Evolutionary conservation across 31 red algal genomes (phyloP).

Genomic region (Odonthalia washingtoniensis): DNA sequence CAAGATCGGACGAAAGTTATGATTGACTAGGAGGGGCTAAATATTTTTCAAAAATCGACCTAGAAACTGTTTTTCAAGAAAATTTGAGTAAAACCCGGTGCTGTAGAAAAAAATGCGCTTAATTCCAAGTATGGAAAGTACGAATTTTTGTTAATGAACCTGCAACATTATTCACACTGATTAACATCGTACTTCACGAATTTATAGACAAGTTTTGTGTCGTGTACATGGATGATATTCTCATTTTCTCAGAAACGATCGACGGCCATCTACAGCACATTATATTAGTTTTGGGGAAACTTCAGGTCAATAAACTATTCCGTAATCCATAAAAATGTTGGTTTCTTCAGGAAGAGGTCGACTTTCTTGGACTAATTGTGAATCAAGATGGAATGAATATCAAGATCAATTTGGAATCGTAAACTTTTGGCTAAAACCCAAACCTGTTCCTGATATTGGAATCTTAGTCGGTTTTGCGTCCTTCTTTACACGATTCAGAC

Average conservation of each 20-base stretch:
- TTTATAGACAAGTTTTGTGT: background rate
- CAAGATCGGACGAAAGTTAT: conserved; percentile 3
- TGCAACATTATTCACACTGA: conserved; percentile 5
- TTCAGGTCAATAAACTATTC: no score
- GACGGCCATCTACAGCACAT: no score
- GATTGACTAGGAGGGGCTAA: background rate
- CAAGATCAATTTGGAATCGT: no score
- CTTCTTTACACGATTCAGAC: no score
- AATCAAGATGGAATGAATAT: no score
- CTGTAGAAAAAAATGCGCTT: conserved; percentile 1
- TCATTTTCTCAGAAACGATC: background rate
- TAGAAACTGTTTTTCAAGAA: conserved; percentile 15
- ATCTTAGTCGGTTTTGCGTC: no score
- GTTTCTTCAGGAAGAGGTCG: no score
- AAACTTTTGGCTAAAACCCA: no score
- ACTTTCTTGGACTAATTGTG: no score
- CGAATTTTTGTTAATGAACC: background rate
- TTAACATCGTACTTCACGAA: background rate
- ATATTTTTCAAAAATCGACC: background rate
- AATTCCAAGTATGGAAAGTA: conserved; percentile 19
- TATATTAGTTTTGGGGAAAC: no score
- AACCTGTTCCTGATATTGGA: no score
- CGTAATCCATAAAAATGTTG: no score
- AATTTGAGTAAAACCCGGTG: background rate
- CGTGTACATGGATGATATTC: conserved; percentile 23